These are phyloP conservation scores for Xerophyta viscosa DNA, from an alignment of 106 monocot genomes.

Conservation along the genomic window DNA sequence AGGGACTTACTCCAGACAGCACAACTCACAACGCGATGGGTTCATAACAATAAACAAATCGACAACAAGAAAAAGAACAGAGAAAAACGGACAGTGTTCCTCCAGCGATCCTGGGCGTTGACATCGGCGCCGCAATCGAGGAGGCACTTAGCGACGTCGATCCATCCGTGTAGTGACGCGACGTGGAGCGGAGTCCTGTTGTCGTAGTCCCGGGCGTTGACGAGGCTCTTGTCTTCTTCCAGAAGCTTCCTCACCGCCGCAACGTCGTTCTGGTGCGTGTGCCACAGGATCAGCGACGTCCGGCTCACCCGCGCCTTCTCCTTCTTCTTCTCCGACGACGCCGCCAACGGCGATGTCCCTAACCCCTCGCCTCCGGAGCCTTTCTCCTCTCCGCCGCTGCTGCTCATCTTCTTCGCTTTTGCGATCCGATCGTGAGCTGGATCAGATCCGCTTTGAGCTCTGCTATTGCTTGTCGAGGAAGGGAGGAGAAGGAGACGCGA, in stretches of 20 bases:
- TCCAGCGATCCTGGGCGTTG: conserved; percentile 97
- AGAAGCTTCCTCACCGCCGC: conserved; percentile 70
- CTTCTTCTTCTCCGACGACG: conserved; percentile 28
- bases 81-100: conserved; percentile 55
- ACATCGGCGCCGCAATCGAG: conserved; percentile 72
- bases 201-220: conserved; percentile 90
- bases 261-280: conserved; percentile 94
- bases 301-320: conserved; percentile 81
- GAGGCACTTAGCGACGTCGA: conserved; percentile 75
- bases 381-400: conserved; percentile 7
- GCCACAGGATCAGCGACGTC: conserved; percentile 89
- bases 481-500: too few species aligned
- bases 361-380: conserved; percentile 9
- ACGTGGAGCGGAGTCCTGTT: conserved; percentile 91
- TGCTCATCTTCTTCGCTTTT: conserved; percentile 5
- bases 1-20: too few species aligned
- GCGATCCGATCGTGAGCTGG: neutral
- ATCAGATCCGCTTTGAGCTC: too few species aligned
- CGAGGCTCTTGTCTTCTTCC: conserved; percentile 71
- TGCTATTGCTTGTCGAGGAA: too few species aligned
- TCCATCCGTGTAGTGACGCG: conserved; percentile 86
- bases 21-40: too few species aligned
- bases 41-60: too few species aligned
- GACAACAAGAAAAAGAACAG: neutral
- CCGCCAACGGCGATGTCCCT: conserved; percentile 7